Evolutionary conservation across 2,329 filamentous ascomycete species (phyloP).

Genomic region (Aquanectria penicillioides): DNA sequence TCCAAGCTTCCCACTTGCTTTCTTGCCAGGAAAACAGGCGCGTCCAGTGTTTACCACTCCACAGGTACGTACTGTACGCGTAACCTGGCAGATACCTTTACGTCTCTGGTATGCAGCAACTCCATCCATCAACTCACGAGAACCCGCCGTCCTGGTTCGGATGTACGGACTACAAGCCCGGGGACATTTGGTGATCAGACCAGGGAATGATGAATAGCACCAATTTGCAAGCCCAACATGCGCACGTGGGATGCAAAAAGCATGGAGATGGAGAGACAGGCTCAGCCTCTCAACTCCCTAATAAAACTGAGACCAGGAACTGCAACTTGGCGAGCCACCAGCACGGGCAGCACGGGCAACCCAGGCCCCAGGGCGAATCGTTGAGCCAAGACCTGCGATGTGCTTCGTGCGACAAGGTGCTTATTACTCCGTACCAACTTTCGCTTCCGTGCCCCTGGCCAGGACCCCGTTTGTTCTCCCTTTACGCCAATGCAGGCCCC

Average conservation of each 20-base stretch:
- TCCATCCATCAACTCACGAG: background rate
- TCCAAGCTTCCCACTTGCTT: too few species aligned
- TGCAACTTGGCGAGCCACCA: too few species aligned
- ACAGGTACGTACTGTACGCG: background rate
- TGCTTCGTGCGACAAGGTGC: too few species aligned
- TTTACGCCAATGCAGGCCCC: background rate
- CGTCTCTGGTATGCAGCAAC: too few species aligned
- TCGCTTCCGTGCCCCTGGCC: background rate
- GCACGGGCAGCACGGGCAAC: too few species aligned
- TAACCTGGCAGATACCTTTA: background rate
- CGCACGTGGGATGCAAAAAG: background rate
- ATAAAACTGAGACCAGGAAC: too few species aligned
- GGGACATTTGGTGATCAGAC: background rate
- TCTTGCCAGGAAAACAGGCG: too few species aligned
- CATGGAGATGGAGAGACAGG: background rate
- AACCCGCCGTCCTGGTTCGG: background rate
- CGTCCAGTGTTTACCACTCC: background rate
- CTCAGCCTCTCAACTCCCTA: background rate
- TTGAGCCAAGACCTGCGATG: too few species aligned
- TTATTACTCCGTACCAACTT: too few species aligned
- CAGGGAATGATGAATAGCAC: background rate
- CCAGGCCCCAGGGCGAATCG: too few species aligned
- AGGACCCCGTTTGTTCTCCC: conserved; percentile 1
- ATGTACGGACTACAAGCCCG: background rate
- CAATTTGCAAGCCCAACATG: background rate